Percentiles rank a stretch among this genome's conserved stretches.
Evolutionary conservation across 192 early-diverging fungal species (phyloP).

Genomic region (Thamnidium elegans): DNA sequence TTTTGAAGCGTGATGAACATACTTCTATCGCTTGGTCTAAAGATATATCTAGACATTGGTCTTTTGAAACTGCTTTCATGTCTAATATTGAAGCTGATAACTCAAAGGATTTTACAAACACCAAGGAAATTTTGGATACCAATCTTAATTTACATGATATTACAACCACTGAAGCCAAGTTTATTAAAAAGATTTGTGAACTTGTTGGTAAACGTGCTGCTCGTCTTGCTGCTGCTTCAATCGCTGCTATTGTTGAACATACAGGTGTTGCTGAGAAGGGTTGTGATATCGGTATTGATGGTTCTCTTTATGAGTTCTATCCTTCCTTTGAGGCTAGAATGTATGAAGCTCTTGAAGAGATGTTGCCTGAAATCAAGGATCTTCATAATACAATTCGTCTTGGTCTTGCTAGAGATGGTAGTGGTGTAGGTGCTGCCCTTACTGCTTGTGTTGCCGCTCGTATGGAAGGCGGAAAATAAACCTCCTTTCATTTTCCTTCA

Average conservation of each 20-base stretch:
- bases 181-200: conserved; percentile 79
- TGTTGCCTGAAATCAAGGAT: conserved; percentile 50
- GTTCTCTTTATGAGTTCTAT: conserved; percentile 64
- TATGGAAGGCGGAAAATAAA: conserved; percentile 9
- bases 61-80: conserved; percentile 79
- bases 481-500: neutral
- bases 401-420: conserved; percentile 39
- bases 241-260: conserved; percentile 71
- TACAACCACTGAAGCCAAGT: conserved; percentile 69
- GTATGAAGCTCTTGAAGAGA: conserved; percentile 65
- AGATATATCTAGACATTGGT: conserved; percentile 65
- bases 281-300: conserved; percentile 66
- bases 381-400: conserved; percentile 18
- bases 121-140: conserved; percentile 70
- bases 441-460: conserved; percentile 32
- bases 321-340: conserved; percentile 67
- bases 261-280: conserved; percentile 47
- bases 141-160: conserved; percentile 63
- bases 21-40: conserved; percentile 33
- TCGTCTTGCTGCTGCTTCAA: conserved; percentile 70
- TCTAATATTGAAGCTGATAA: conserved; percentile 75
- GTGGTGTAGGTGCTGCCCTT: conserved; percentile 40
- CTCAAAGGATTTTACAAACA: conserved; percentile 56
- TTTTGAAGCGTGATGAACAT: conserved; percentile 63
- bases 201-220: conserved; percentile 85